These are phyloP conservation scores for Plasmopara muralis DNA, from an alignment of 352 stramenopile genomes.

Conservation along the genomic window DNA sequence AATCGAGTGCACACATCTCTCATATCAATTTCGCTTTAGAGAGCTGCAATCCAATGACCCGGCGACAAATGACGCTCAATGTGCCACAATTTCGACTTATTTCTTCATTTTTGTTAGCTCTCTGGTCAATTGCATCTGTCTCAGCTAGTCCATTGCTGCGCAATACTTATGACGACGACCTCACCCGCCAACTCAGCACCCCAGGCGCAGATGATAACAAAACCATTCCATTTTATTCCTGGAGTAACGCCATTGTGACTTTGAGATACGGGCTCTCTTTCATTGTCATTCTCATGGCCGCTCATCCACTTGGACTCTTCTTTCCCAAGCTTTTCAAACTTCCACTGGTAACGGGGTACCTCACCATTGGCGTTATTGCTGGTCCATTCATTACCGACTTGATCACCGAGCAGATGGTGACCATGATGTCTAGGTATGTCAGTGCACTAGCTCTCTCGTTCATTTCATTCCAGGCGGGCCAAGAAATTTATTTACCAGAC, in stretches of 20 bases:
- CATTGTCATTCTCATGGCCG: constrained; percentile 43
- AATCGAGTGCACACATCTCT: constrained; percentile 3
- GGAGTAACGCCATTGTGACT: constrained; percentile 29
- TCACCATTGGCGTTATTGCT: constrained; percentile 51
- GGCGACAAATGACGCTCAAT: background rate
- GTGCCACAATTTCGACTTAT: background rate
- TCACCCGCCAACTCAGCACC: constrained; percentile 10
- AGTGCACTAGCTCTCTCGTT: constrained; percentile 60
- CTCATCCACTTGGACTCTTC: constrained; percentile 52
- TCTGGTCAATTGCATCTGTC: constrained; percentile 6
- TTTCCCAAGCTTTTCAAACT: constrained; percentile 54
- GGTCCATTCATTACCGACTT: constrained; percentile 50
- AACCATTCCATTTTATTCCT: constrained; percentile 35
- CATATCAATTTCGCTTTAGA: background rate
- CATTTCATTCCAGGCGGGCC: constrained; percentile 63
- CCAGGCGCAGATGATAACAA: constrained; percentile 6
- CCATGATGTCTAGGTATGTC: constrained; percentile 42
- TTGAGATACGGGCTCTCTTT: constrained; percentile 39
- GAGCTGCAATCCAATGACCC: background rate
- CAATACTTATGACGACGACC: constrained; percentile 1
- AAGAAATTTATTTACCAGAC: constrained; percentile 57
- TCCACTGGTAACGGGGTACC: constrained; percentile 57
- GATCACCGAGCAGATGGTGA: constrained; percentile 31
- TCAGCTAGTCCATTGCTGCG: constrained; percentile 3
- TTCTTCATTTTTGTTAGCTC: background rate